A percentile compares a stretch with the other conserved stretches of the same genome.
These are phyloP conservation scores for Glaciozyma martinii DNA, from an alignment of 768 basidiomycete species.

Conservation along the genomic window DNA sequence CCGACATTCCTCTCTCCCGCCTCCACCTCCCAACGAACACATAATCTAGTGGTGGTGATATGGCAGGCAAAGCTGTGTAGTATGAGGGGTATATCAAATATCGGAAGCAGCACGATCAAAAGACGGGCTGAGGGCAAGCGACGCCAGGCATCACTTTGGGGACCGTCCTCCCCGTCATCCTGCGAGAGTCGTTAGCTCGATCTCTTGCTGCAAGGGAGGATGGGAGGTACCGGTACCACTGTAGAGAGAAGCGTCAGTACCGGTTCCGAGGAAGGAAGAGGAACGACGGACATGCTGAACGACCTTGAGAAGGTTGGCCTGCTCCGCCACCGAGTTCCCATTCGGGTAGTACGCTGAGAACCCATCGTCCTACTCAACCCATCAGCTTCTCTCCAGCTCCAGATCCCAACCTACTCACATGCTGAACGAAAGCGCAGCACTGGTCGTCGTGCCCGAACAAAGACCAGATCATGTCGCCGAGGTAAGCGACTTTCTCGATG, in stretches of 20 bases:
- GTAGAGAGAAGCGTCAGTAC: not conserved
- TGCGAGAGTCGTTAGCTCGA: not conserved
- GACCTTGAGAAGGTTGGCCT: not conserved
- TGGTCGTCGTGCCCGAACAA: not conserved
- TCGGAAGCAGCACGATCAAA: not conserved
- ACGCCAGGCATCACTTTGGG: not conserved
- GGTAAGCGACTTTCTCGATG: not conserved
- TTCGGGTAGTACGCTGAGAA: too few relatives aligned
- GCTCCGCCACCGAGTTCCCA: too few relatives aligned
- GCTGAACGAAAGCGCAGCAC: conserved; percentile 6
- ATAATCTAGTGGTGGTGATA: too few relatives aligned
- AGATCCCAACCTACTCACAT: not conserved
- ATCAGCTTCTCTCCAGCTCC: too few relatives aligned
- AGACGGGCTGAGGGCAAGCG: conserved; percentile 4
- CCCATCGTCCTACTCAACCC: too few relatives aligned
- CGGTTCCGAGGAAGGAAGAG: not conserved
- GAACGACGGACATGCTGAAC: not conserved
- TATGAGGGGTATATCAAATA: too few relatives aligned
- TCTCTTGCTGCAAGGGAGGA: too few relatives aligned
- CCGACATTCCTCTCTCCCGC: too few relatives aligned
- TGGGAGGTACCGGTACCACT: not conserved
- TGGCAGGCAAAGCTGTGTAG: too few relatives aligned
- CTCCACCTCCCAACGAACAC: too few relatives aligned
- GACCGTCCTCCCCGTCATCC: not conserved
- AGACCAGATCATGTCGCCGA: conserved; percentile 1